Conservation (phyloP, 1,139 yeast genomes). For the Ogataea hybrid region DNA sequence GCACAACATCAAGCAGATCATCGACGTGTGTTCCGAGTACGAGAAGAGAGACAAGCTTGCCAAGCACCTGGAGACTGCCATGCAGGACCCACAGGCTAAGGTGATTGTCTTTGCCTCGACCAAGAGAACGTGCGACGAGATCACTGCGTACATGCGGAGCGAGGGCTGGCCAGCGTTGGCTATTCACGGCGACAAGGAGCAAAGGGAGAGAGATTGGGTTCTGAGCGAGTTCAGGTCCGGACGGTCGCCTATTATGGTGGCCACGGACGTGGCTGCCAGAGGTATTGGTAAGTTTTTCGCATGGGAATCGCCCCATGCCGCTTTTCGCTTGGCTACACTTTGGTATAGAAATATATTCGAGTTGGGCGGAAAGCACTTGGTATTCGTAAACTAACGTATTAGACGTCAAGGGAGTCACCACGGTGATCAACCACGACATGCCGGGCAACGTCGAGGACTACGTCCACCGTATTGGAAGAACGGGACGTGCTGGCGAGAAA, state of each 20-base stretch:
- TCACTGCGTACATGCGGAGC: slow-evolving; percentile 85
- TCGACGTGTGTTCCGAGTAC: slow-evolving; percentile 86
- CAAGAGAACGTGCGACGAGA: slow-evolving; percentile 96
- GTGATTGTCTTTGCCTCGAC: slow-evolving; percentile 89
- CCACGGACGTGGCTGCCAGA: slow-evolving; percentile 99
- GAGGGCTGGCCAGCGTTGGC: slow-evolving; percentile 99
- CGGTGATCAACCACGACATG: slow-evolving; percentile 93
- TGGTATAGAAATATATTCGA: slow-evolving; percentile 8
- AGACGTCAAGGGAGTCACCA: slow-evolving; percentile 97
- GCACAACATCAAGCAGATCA: slow-evolving; percentile 90
- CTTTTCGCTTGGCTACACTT: slow-evolving; percentile 33
- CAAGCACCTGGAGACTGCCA: slow-evolving; percentile 81
- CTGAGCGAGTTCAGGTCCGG: slow-evolving; percentile 88
- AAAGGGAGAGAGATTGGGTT: slow-evolving; percentile 99
- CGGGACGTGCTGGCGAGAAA: slow-evolving; percentile 96
- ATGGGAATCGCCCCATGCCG: slow-evolving; percentile 1
- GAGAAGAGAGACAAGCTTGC: slow-evolving; percentile 91
- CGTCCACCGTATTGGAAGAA: slow-evolving; percentile 95
- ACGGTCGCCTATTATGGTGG: slow-evolving; percentile 95
- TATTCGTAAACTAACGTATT: slow-evolving; percentile 21
- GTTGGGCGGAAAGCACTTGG: slow-evolving; percentile 8
- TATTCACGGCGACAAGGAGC: slow-evolving; percentile 98
- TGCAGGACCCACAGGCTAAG: slow-evolving; percentile 76
- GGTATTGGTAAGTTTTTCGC: slow-evolving; percentile 90
- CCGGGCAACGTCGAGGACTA: slow-evolving; percentile 98